Evolutionary conservation across 169 alveolate species (phyloP), one percentile per base, ranked within the genome.

Genomic region (Perkinsus chesapeaki): DNA sequence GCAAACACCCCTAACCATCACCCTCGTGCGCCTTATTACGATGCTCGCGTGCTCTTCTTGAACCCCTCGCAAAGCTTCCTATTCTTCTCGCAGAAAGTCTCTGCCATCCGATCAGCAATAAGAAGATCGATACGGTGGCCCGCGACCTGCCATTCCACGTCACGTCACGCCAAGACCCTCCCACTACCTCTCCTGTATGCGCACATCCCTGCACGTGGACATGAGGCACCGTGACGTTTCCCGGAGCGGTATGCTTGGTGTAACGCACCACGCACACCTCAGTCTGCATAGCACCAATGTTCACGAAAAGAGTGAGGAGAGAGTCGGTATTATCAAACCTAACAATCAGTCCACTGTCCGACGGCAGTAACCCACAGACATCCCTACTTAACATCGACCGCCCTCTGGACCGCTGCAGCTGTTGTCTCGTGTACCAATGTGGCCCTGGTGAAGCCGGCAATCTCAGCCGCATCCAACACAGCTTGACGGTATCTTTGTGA

Each of bases 321-420:
- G 60, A 43, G 60, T 43, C 60, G 23, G 60, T 9, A 43, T 43
- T 43, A 9, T 43, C 60, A 16, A 43, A 43, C 60, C 60, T 43
- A 43, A 43, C 60, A 43, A 43, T 16, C 5, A 16, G 23, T 16
- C 60, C 72, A 72, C 73, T 27, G 91, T 92, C 92, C 39, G 91
- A 73, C 39, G 94, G 94, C 91, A 39, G n/a, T 48, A 5, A 19
- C 90, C 47, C 90, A 48, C 82, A 39, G 36, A 39, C 60, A 5
- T 43, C 16, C 60, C 16, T 16, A 43, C 60, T 43, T 43, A 16
- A 43, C 60, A 43, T 94, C 96, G 37, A 94, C 93, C 0, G 94
- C 95, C 37, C 92, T 93, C 92, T 94, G 95, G 39, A 93, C 94
- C 20, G 94, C 96, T 1, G 96, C 96, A 9, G 95, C 93, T 3